Evolutionary conservation across 108 stramenopile genomes (phyloP).

Genomic region (Nitzschia sp.): DNA sequence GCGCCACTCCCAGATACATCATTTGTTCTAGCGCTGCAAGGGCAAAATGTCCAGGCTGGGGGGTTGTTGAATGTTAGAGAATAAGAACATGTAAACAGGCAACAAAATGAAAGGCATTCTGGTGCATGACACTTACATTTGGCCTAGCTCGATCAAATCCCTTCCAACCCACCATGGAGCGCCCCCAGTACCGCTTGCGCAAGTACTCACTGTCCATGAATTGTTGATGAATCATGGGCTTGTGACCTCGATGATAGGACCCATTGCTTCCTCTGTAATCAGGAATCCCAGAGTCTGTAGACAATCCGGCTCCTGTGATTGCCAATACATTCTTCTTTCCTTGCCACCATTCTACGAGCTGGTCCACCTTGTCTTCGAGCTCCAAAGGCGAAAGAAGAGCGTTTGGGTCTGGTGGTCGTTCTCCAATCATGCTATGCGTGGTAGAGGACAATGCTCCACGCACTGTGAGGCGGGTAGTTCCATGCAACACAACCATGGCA

Average conservation of each 20-base stretch:
- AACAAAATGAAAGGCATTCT: background rate
- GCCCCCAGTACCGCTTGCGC: slow-evolving; percentile 94
- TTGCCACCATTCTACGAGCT: slow-evolving; percentile 49
- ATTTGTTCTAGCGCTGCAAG: slow-evolving; percentile 77
- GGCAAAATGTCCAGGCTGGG: slow-evolving; percentile 78
- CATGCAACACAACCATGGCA: too few relatives aligned
- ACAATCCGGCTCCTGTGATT: slow-evolving; percentile 94
- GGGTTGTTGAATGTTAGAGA: background rate
- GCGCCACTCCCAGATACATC: slow-evolving; percentile 62
- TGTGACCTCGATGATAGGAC: slow-evolving; percentile 90
- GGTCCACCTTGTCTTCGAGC: slow-evolving; percentile 22
- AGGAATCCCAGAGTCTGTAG: slow-evolving; percentile 94
- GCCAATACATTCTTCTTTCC: slow-evolving; percentile 54
- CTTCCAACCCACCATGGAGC: slow-evolving; percentile 85
- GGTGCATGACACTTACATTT: slow-evolving; percentile 31
- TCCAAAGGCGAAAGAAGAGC: slow-evolving; percentile 10
- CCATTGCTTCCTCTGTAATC: slow-evolving; percentile 95
- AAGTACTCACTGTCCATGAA: slow-evolving; percentile 67
- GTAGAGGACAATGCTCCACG: background rate
- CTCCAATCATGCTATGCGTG: slow-evolving; percentile 4
- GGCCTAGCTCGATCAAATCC: slow-evolving; percentile 75
- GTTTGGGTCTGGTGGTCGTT: slow-evolving; percentile 35
- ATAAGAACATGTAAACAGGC: background rate
- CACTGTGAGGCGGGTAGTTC: background rate
- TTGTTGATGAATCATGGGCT: slow-evolving; percentile 95